Evolutionary conservation across 495 filamentous ascomycete species (phyloP).

Genomic region (Neurospora sp.): DNA sequence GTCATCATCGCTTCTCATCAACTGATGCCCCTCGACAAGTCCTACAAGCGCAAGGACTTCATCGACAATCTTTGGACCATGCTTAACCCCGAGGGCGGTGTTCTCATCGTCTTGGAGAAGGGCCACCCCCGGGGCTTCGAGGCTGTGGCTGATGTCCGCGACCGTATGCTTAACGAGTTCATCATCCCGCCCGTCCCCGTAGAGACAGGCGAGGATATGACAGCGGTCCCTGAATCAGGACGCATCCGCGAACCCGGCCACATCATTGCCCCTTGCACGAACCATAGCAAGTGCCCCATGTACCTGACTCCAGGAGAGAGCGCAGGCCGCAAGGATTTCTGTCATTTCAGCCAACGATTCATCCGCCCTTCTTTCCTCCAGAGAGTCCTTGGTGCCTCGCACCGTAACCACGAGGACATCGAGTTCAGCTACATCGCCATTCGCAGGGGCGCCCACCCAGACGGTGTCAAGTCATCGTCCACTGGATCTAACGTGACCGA

Average conservation of each 20-base stretch:
- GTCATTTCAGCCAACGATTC: slow-evolving; percentile 83
- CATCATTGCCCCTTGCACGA: slow-evolving; percentile 95
- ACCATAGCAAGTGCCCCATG: slow-evolving; percentile 82
- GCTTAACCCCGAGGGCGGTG: slow-evolving; percentile 72
- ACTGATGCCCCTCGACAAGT: slow-evolving; percentile 60
- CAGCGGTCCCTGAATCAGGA: slow-evolving; percentile 12
- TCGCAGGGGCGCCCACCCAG: slow-evolving; percentile 52
- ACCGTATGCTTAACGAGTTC: slow-evolving; percentile 63
- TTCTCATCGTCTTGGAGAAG: slow-evolving; percentile 85
- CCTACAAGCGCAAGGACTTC: slow-evolving; percentile 62
- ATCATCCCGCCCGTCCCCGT: slow-evolving; percentile 55
- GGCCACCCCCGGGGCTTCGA: slow-evolving; percentile 88
- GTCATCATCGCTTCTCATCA: slow-evolving; percentile 82
- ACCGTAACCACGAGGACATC: slow-evolving; percentile 82
- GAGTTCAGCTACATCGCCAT: slow-evolving; percentile 81
- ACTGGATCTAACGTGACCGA: slow-evolving; percentile 1
- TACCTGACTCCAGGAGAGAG: slow-evolving; percentile 59
- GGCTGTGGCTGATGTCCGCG: slow-evolving; percentile 71
- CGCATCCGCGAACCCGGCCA: slow-evolving; percentile 57
- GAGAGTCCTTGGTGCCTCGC: slow-evolving; percentile 53
- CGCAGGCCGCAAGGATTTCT: slow-evolving; percentile 73
- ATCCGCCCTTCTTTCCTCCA: slow-evolving; percentile 77
- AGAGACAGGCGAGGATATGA: slow-evolving; percentile 18
- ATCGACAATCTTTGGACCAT: slow-evolving; percentile 84
- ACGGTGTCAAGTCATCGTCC: slow-evolving; percentile 35